Evolutionary conservation across 2,329 filamentous ascomycete genomes (phyloP), one percentile per base, ranked within the genome.

Genomic region (Pseudocercospora macadamiae): DNA sequence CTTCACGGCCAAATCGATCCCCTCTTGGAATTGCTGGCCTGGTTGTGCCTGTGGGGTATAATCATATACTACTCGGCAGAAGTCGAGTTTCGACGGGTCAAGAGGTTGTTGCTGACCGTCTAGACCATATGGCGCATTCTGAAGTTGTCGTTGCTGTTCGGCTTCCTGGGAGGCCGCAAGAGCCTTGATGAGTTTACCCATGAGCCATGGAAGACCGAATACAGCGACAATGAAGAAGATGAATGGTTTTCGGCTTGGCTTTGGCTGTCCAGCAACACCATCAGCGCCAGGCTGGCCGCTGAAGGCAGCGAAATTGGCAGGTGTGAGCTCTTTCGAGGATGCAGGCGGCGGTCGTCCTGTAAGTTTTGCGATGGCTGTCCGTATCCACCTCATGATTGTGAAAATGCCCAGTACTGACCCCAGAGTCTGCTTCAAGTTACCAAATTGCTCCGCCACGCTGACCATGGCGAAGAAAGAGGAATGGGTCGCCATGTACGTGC

Each of bases 391-490:
- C 81, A 99, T 89, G 37, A 99, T 74, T 9, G 95, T 96, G 78
- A 96, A 99, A 71, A 99, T 96, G 37, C 95, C 95, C 36, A 99
- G 80, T 9, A 97, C 88, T 2, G 92, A 96, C 63, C 96, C 95
- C 12, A 99, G 85, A 0, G 93, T 96, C 73, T 96, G 93, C 65
- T 92, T 89, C 49, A 99, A 82, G 70, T 93, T 96, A 60, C 92
- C 90, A 68, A 99, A 96, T 75, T 99, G 95, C 75, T 99, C 96
- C 51, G 95, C 95, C 36, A 99, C 96, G 7, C 93, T 95, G 36
- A 99, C 90, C 93, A 99, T 97, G 55, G 95, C 95, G 71, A 97
- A 99, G 77, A 99, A 99, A 54, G 91, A 96, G 4, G 93, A 97
- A 76, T 99, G 95, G 0, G 95, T 99, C 26, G 96, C 95, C 96